Evolutionary conservation across 371 early-diverging fungal genomes (phyloP).

Genomic region (Fennellomyces sp.): DNA sequence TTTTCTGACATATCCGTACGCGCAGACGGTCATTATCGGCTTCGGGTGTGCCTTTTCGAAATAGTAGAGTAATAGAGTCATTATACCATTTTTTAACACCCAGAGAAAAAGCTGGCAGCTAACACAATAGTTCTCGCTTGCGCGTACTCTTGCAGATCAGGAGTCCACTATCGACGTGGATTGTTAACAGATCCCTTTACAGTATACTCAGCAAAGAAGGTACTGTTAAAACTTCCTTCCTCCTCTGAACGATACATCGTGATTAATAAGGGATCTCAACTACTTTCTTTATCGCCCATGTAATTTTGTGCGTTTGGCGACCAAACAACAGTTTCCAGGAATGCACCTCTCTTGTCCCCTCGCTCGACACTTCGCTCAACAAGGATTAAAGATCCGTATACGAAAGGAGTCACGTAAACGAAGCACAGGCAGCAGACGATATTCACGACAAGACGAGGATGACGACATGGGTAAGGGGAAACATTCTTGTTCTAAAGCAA

Average conservation of each 20-base stretch:
- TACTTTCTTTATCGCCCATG: not conserved
- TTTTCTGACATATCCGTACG: slow-evolving; percentile 93
- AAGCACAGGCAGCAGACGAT: not conserved
- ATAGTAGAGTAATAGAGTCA: slow-evolving; percentile 59
- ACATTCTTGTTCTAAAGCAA: not conserved
- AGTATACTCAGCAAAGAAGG: slow-evolving; percentile 49
- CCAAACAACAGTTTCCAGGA: slow-evolving; percentile 47
- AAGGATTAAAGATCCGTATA: slow-evolving; percentile 73
- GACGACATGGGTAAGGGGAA: not conserved
- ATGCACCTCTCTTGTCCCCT: slow-evolving; percentile 64
- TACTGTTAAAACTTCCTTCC: not conserved
- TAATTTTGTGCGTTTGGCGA: not conserved
- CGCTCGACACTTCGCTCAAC: slow-evolving; percentile 65
- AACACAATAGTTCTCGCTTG: not conserved
- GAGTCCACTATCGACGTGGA: slow-evolving; percentile 26
- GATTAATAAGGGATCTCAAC: not conserved
- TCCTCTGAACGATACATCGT: not conserved
- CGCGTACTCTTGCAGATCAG: slow-evolving; percentile 3
- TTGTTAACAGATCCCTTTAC: slow-evolving; percentile 46
- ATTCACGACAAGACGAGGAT: not conserved
- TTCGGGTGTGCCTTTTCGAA: slow-evolving; percentile 89
- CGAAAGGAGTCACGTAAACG: slow-evolving; percentile 54
- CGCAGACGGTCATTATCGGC: slow-evolving; percentile 85
- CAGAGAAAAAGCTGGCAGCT: not conserved
- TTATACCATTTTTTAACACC: not conserved